A percentile compares a stretch with the other conserved stretches of the same genome.
These are phyloP conservation scores for Biscogniauxia sp. DNA, from an alignment of 2,329 filamentous ascomycete genomes.

Conservation along the genomic window DNA sequence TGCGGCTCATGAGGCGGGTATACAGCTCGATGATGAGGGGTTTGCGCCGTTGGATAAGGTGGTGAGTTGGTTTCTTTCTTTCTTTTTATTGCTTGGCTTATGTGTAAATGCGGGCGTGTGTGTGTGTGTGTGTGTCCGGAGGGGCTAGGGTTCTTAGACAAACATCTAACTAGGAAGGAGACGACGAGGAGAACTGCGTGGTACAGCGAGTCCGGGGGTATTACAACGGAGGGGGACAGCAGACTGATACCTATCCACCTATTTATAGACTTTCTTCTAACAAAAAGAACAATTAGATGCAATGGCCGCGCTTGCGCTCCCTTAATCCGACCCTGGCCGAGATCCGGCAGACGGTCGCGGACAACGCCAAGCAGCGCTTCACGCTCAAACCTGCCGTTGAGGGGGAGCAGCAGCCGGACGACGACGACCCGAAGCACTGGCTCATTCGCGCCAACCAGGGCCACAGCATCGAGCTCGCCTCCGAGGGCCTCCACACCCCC, in stretches of 20 bases:
- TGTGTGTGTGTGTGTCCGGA: too few species aligned
- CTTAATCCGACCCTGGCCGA: slow-evolving; percentile 75
- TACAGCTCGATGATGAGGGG: slow-evolving; percentile 57
- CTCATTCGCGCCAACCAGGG: slow-evolving; percentile 95
- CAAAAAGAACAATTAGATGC: slow-evolving; percentile 39
- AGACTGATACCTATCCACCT: not conserved
- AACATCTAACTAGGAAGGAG: too few species aligned
- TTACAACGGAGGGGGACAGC: not conserved
- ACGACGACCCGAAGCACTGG: slow-evolving; percentile 61
- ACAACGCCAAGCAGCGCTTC: slow-evolving; percentile 91
- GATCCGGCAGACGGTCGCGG: slow-evolving; percentile 64
- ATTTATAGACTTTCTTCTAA: not conserved
- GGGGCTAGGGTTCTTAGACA: too few species aligned
- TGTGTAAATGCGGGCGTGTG: too few species aligned
- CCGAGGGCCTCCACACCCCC: slow-evolving; percentile 67
- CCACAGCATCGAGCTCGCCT: slow-evolving; percentile 76
- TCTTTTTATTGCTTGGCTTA: slow-evolving; percentile 11
- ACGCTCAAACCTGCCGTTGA: slow-evolving; percentile 57
- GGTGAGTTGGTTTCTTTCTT: slow-evolving; percentile 42
- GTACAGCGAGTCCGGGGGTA: too few species aligned
- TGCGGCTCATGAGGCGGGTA: slow-evolving; percentile 55
- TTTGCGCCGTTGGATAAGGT: slow-evolving; percentile 58
- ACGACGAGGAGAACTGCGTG: too few species aligned
- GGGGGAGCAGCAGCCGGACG: slow-evolving; percentile 22
- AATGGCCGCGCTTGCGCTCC: slow-evolving; percentile 59